Conservation (phyloP, 1,284 basidiomycete genomes). For the Cryptococcus wingfieldii region DNA sequence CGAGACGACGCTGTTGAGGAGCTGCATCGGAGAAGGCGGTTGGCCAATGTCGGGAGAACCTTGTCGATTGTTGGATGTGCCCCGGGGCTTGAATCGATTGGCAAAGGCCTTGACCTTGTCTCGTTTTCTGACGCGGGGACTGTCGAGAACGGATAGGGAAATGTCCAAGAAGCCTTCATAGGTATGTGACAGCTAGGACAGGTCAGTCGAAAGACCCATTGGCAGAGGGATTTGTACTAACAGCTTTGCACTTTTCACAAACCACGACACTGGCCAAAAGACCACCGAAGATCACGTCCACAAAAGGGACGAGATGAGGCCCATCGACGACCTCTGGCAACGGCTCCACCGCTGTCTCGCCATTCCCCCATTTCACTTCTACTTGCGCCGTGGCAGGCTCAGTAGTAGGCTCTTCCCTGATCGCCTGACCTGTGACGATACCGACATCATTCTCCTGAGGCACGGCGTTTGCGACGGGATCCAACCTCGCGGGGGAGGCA, state of each 20-base stretch:
- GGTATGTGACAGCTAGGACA: slow-evolving; percentile 69
- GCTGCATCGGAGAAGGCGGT: not conserved
- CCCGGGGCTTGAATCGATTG: slow-evolving; percentile 53
- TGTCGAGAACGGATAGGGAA: slow-evolving; percentile 71
- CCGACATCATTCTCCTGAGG: not conserved
- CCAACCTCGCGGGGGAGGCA: slow-evolving; percentile 21
- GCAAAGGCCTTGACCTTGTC: slow-evolving; percentile 68
- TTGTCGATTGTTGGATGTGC: slow-evolving; percentile 4
- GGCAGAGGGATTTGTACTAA: slow-evolving; percentile 24
- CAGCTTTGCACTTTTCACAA: slow-evolving; percentile 82
- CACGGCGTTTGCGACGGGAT: slow-evolving; percentile 9
- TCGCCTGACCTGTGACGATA: not conserved
- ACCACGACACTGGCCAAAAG: slow-evolving; percentile 82
- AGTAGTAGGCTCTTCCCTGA: slow-evolving; percentile 2
- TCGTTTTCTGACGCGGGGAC: slow-evolving; percentile 48
- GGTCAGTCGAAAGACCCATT: not conserved
- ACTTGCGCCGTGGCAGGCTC: not conserved
- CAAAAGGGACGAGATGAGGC: slow-evolving; percentile 63
- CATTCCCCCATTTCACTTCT: not conserved
- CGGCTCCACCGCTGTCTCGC: slow-evolving; percentile 11
- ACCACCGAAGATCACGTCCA: slow-evolving; percentile 86
- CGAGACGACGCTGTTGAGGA: slow-evolving; percentile 17
- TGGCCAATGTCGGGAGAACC: slow-evolving; percentile 1
- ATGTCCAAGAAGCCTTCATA: slow-evolving; percentile 93
- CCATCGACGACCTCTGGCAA: slow-evolving; percentile 33